Conservation (phyloP, 257 asterid genomes). For the Penstemon eatonii region DNA sequence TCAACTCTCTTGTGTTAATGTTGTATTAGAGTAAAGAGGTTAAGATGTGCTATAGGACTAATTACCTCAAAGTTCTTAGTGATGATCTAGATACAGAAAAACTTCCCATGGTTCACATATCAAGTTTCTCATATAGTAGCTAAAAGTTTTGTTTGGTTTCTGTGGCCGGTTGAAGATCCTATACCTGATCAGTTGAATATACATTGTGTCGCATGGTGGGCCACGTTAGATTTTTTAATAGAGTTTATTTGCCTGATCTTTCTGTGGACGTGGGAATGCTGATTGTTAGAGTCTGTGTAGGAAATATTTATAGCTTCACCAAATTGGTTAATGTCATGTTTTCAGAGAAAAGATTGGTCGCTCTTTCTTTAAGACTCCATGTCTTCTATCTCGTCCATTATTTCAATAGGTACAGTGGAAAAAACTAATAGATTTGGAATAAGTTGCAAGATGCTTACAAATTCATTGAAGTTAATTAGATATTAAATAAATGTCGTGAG, state of each 20-base stretch:
- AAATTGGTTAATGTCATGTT: conserved; percentile 1
- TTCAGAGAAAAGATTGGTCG: not conserved
- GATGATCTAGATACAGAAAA: not conserved
- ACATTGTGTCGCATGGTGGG: not conserved
- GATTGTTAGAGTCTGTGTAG: not conserved
- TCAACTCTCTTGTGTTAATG: not conserved
- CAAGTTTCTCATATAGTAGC: not conserved
- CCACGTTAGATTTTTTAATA: not conserved
- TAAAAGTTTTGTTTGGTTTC: not conserved
- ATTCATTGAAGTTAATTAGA: not conserved
- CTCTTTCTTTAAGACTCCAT: not conserved
- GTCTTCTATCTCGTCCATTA: not conserved
- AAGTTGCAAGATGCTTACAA: conserved; percentile 6
- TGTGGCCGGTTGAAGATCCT: not conserved
- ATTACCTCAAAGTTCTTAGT: not conserved
- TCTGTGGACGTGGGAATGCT: not conserved
- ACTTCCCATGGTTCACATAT: not conserved
- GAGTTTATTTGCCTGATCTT: conserved; percentile 1
- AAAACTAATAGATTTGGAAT: not conserved
- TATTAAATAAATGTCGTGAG: not conserved
- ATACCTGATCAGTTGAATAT: not conserved
- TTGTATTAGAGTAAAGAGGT: not conserved
- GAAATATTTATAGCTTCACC: not conserved
- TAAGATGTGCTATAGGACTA: not conserved
- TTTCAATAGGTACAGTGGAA: not conserved